Conservation (phyloP, 2,329 filamentous ascomycete species). For the Ascosphaera apis region DNA sequence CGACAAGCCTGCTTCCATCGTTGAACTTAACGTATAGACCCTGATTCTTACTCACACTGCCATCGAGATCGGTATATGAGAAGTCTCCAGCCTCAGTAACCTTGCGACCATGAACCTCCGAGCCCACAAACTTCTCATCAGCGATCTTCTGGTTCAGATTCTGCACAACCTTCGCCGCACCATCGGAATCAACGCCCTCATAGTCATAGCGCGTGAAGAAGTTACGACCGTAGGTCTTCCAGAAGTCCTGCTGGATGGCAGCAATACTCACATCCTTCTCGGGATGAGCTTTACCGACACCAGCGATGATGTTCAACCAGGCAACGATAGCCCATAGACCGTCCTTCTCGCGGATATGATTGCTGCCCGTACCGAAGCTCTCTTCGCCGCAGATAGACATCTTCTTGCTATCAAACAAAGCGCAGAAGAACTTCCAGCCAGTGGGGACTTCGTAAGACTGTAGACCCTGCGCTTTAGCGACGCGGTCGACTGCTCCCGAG, state of each 20-base stretch:
- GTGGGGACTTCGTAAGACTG: constrained; percentile 92
- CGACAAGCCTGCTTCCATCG: constrained; percentile 82
- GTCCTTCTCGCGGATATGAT: constrained; percentile 98
- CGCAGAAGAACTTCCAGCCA: constrained; percentile 98
- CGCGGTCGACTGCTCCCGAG: constrained; percentile 80
- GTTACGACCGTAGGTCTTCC: constrained; percentile 82
- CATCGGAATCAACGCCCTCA: constrained; percentile 78
- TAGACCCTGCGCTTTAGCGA: constrained; percentile 82
- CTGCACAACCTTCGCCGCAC: constrained; percentile 71
- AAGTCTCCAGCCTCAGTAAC: constrained; percentile 86
- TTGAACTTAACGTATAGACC: constrained; percentile 88
- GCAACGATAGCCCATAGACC: constrained; percentile 93
- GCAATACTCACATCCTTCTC: constrained; percentile 73
- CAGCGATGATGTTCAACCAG: constrained; percentile 97
- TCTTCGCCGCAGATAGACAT: constrained; percentile 97
- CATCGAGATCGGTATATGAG: constrained; percentile 95
- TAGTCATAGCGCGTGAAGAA: constrained; percentile 99
- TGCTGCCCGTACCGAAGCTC: constrained; percentile 91
- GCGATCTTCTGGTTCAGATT: constrained; percentile 60
- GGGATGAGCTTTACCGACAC: constrained; percentile 61
- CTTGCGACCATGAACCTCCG: constrained; percentile 58
- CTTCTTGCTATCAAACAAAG: constrained; percentile 81
- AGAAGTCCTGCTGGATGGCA: constrained; percentile 93
- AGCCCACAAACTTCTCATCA: constrained; percentile 54
- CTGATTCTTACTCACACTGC: constrained; percentile 86